These are phyloP conservation scores for Panaeolus papilionaceus DNA, from an alignment of 768 basidiomycete genomes.

Conservation along the genomic window DNA sequence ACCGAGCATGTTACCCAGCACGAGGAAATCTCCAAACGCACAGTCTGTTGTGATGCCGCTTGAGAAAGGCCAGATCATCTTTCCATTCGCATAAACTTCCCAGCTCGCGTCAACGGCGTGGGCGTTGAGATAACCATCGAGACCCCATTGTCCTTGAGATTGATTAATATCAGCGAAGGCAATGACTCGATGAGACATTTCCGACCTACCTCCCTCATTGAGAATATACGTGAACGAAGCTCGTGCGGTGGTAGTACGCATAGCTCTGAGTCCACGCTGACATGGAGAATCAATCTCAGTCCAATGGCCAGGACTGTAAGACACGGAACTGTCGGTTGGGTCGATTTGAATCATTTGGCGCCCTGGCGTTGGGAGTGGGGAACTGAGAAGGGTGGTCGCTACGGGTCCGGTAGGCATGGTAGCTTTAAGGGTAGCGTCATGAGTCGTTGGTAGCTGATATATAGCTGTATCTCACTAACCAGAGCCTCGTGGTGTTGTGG, in stretches of 20 bases:
- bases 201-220: background rate
- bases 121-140: background rate
- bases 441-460: too few relatives aligned
- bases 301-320: background rate
- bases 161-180: background rate
- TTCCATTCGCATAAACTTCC: background rate
- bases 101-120: background rate
- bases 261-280: background rate
- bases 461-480: background rate
- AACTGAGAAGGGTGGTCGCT: background rate
- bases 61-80: background rate
- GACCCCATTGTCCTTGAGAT: background rate
- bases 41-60: background rate
- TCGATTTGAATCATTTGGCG: background rate
- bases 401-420: background rate
- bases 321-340: background rate
- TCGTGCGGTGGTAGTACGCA: background rate
- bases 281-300: background rate
- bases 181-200: background rate
- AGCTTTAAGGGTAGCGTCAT: background rate
- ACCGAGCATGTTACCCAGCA: background rate
- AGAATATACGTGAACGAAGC: background rate
- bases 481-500: background rate
- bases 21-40: background rate
- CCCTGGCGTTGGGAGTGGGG: background rate